Evolutionary conservation across 768 basidiomycete species (phyloP).

Genomic region (Leccinum imitatum): DNA sequence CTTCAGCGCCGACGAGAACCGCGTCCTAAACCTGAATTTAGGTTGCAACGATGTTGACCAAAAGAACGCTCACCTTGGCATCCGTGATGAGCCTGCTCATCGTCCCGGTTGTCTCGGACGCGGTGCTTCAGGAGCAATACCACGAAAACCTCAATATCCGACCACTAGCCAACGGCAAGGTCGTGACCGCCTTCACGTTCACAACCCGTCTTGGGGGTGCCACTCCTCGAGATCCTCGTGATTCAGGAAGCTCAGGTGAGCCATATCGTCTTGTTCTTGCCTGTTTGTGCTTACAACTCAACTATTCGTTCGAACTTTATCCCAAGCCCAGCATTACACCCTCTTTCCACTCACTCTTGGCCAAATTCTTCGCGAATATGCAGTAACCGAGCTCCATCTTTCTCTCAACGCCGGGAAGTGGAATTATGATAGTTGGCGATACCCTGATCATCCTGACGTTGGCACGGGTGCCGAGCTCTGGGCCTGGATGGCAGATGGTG

Average conservation of each 20-base stretch:
- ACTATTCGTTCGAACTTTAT: background rate
- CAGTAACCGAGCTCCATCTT: conserved; percentile 85
- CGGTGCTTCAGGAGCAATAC: conserved; percentile 34
- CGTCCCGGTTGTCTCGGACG: conserved; percentile 2
- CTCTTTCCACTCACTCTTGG: conserved; percentile 86
- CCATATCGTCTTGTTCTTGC: conserved; percentile 16
- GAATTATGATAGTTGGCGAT: conserved; percentile 84
- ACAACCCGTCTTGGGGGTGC: conserved; percentile 56
- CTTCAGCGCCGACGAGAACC: background rate
- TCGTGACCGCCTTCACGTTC: conserved; percentile 81
- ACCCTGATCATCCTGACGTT: conserved; percentile 72
- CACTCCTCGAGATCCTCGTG: conserved; percentile 55
- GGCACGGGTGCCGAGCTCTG: conserved; percentile 87
- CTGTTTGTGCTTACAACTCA: background rate
- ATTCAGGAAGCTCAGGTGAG: conserved; percentile 45
- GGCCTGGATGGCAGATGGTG: conserved; percentile 86
- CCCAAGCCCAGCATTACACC: conserved; percentile 77
- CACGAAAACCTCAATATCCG: conserved; percentile 52
- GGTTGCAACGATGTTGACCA: conserved; percentile 3
- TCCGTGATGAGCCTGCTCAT: conserved; percentile 14
- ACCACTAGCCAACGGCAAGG: conserved; percentile 79
- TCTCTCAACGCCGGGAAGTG: conserved; percentile 91
- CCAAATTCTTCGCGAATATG: conserved; percentile 82
- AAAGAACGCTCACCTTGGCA: background rate
- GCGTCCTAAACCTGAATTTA: background rate